phyloP scores from a whole-genome alignment of 305 asterid species.

The Fraxinus ornus region DNA sequence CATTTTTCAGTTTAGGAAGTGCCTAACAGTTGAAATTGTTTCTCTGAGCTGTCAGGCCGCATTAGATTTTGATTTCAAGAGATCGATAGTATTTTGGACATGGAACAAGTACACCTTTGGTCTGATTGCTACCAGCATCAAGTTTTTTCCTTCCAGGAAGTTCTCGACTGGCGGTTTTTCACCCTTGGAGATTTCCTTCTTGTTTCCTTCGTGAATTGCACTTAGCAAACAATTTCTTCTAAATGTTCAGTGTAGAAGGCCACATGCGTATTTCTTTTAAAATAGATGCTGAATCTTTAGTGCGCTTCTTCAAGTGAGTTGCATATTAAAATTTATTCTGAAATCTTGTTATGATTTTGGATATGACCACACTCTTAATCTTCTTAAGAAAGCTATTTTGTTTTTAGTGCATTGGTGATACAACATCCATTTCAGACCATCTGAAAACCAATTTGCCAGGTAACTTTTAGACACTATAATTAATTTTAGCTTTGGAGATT shows the following conservation, averaged over 20 bases:
- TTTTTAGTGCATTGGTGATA: slow-evolving; percentile 36
- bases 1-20: not conserved
- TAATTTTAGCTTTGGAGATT: not conserved
- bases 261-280: slow-evolving; percentile 38
- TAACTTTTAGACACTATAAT: slow-evolving; percentile 18
- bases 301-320: slow-evolving; percentile 55
- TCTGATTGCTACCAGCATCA: slow-evolving; percentile 59
- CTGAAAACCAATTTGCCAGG: slow-evolving; percentile 42
- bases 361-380: slow-evolving; percentile 28
- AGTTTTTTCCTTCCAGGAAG: slow-evolving; percentile 67
- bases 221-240: slow-evolving; percentile 38
- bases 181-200: slow-evolving; percentile 43
- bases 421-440: slow-evolving; percentile 41
- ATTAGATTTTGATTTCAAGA: slow-evolving; percentile 43
- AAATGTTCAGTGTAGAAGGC: slow-evolving; percentile 32
- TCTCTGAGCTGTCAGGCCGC: slow-evolving; percentile 43
- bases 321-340: slow-evolving; percentile 5
- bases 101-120: slow-evolving; percentile 75
- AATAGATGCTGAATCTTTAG: slow-evolving; percentile 46
- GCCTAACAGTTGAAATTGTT: slow-evolving; percentile 9
- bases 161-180: slow-evolving; percentile 74
- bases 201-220: slow-evolving; percentile 54
- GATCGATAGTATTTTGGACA: slow-evolving; percentile 59
- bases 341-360: slow-evolving; percentile 19
- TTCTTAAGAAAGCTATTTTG: slow-evolving; percentile 31